Base-by-base conservation (phyloP, 2,329 filamentous ascomycete species). In the Aureobasidium lini region DNA sequence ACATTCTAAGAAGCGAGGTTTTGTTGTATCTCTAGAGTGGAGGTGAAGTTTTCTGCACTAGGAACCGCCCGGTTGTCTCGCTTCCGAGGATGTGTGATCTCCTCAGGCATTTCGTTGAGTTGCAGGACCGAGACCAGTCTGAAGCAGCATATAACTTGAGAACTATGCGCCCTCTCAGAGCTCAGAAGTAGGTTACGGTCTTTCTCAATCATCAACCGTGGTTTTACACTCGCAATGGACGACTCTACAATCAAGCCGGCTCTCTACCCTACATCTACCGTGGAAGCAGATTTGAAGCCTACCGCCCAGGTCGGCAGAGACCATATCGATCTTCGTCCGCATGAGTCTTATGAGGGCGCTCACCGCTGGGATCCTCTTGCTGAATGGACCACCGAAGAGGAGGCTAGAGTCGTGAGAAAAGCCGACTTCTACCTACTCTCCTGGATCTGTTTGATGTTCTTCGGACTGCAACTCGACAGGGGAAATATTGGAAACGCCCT, bases 401-500 rank as follows among this genome's bases (percentile, higher is more conserved):
- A 64, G 40, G 36, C 40, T 15, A 43, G 28, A 6, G 44, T 64
- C 36, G 61, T 64, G 8, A 56, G 62, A 1, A 64, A 64, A 44
- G 53, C 57, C 3, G 62, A 64, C 39, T 49, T 60, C 11, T 59
- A 56, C 23, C 59, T 64, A 9, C 57, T 63, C 1, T 52, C 50
- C 4, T 63, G 47, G 37, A 23, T 63, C 13, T 63, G 62, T 34
- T 15, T 64, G 13, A 64, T 64, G 57, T 50, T 64, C 37, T 40
- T 63, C 9, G 59, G 59, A 1, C 39, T 62, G 3, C 59, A 61
- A 31, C 54, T 63, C 10, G 62, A 64, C 39, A 16, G 61, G 5
- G 60, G 60, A 11, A 64, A 64, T n/a, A 57, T 64, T 1, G 50
- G 32, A 10, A 63, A 64, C 37, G 62, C 62, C 13, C 16, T 64